These are phyloP conservation scores for Dioszegia hungarica DNA, from an alignment of 768 basidiomycete genomes.

Conservation along the genomic window DNA sequence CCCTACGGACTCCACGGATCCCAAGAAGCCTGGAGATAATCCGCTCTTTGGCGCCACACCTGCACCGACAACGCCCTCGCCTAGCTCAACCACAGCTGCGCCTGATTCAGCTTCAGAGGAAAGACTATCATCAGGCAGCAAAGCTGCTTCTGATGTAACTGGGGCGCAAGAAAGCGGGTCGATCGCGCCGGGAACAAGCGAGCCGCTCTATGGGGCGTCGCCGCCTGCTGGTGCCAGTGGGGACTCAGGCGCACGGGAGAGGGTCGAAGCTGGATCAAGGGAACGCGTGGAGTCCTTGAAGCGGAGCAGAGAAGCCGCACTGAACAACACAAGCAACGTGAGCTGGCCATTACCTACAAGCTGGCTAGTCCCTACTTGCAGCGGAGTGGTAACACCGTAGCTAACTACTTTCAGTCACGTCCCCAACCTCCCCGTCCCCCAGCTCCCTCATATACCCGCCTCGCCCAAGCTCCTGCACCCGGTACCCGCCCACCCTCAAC, in stretches of 20 bases:
- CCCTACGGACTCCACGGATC: not conserved
- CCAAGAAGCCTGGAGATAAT: conserved; percentile 7
- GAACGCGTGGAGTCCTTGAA: conserved; percentile 9
- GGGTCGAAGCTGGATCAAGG: conserved; percentile 7
- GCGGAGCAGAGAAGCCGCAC: not conserved
- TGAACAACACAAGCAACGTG: not conserved
- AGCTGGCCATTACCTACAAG: not conserved
- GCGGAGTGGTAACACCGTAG: too few species aligned
- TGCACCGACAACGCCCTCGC: too few species aligned
- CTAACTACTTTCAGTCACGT: too few species aligned
- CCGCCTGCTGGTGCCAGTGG: not conserved
- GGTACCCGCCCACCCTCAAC: conserved; percentile 3
- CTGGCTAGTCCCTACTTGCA: too few species aligned
- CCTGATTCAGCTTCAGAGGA: too few species aligned
- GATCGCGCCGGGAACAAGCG: not conserved
- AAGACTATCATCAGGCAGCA: too few species aligned
- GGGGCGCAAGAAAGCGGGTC: not conserved
- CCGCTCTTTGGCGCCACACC: conserved; percentile 32
- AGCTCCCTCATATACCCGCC: not conserved
- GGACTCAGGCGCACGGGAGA: not conserved
- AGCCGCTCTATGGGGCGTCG: not conserved
- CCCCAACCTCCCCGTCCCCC: not conserved
- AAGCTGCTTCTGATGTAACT: too few species aligned
- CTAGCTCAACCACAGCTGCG: too few species aligned
- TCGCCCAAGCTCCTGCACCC: not conserved